Base-by-base conservation (phyloP, 2,329 filamentous ascomycete species). In the Sporothrix variecibatus region DNA sequence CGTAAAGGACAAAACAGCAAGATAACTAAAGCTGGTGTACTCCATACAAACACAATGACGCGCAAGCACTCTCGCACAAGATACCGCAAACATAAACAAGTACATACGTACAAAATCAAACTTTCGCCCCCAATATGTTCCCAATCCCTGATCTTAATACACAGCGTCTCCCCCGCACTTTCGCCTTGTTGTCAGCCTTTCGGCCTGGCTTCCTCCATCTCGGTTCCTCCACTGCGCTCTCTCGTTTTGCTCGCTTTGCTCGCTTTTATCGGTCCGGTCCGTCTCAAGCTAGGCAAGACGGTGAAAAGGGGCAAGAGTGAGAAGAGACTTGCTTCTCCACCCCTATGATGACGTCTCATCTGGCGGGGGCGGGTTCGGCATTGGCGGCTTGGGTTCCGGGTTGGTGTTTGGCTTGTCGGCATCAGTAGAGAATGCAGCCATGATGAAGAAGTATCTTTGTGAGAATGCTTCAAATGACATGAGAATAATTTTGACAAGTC, bases 331-430 rank as follows among this genome's bases (percentile, higher is more conserved):
- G 2, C 1, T 31, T 60, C 1, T n/a, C 34, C 34, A 34, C n/a
- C 40, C 9, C n/a, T 43, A 67, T 15, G 53, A 34, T 17, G 26
- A 26, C n/a, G 71, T 38, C 11, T 49, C 31, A 46, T 76, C 72
- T 5, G 75, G 74, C 31, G 26, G 17, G 15, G 71, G 70, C 34
- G 73, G 76, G n/a, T 71, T 73, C 38, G 75, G 76, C 65, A 75
- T 67, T 23, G 76, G 76, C 71, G 76, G 76, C 6, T 70, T 72
- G 4, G 76, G 76, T 51, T 62, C 34, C 15, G 75, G 73, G 51
- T 71, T 67, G 46, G 73, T 68, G 17, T 46, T 62, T 15, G 72
- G 70, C 53, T 72, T 73, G 60, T 67, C 49, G 23, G 71, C 38
- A 23, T 31, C 4, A 43, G 71, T 43, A 5, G 17, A 60, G 43